Evolutionary conservation across 805 yeast genomes (phyloP).

Genomic region (Torulaspora delbrueckii): DNA sequence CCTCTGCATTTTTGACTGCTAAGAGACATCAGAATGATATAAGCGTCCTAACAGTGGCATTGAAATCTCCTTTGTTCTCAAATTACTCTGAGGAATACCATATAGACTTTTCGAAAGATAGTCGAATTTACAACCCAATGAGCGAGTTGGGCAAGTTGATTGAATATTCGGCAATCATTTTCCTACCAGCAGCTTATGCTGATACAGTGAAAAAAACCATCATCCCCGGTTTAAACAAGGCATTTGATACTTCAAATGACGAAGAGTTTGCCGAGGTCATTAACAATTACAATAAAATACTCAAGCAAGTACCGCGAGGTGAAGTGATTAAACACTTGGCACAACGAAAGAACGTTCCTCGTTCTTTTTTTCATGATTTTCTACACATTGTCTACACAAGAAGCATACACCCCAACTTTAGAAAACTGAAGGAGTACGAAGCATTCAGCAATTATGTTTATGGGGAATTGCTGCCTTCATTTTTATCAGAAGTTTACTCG

Average conservation of each 20-base stretch:
- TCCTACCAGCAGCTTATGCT: slow-evolving; percentile 21
- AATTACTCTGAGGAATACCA: slow-evolving; percentile 27
- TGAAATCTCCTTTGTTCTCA: slow-evolving; percentile 22
- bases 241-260: slow-evolving; percentile 30
- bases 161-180: slow-evolving; percentile 26
- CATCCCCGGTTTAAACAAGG: slow-evolving; percentile 20
- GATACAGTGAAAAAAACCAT: slow-evolving; percentile 10
- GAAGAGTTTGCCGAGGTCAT: slow-evolving; percentile 34
- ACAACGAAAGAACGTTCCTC: slow-evolving; percentile 34
- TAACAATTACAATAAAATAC: slow-evolving; percentile 41
- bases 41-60: slow-evolving; percentile 10
- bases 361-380: slow-evolving; percentile 54
- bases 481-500: slow-evolving; percentile 60
- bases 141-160: slow-evolving; percentile 32
- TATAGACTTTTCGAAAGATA: slow-evolving; percentile 19
- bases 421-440: slow-evolving; percentile 60
- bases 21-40: slow-evolving; percentile 9
- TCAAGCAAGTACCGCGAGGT: slow-evolving; percentile 36
- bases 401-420: slow-evolving; percentile 69
- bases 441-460: slow-evolving; percentile 89
- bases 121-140: slow-evolving; percentile 30
- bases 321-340: slow-evolving; percentile 33
- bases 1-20: slow-evolving; percentile 14
- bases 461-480: slow-evolving; percentile 81
- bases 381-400: slow-evolving; percentile 70